Percentiles rank a stretch among this genome's conserved stretches.
These are phyloP conservation scores for Knoxia roxburghii DNA, from an alignment of 257 asterid genomes.

Conservation along the genomic window DNA sequence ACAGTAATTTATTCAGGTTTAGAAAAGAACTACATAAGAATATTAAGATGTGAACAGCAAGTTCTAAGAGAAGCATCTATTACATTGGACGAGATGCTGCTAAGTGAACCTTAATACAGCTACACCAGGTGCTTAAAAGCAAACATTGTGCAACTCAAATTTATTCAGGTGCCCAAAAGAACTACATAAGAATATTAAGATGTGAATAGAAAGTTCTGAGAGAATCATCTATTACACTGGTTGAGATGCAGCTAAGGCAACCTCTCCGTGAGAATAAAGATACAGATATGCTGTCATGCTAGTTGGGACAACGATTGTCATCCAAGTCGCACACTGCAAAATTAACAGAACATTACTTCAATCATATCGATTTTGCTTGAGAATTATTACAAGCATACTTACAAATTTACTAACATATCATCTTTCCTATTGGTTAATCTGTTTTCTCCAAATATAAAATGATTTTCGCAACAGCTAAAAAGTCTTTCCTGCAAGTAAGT, in stretches of 20 bases:
- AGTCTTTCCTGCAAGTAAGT: too few relatives aligned
- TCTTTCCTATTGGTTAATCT: neutral
- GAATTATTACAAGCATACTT: neutral
- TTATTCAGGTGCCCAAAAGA: neutral
- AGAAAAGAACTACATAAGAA: too few relatives aligned
- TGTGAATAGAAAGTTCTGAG: too few relatives aligned
- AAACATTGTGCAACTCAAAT: neutral
- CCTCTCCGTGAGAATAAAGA: constrained; percentile 98
- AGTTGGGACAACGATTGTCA: constrained; percentile 93
- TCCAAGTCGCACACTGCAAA: constrained; percentile 94
- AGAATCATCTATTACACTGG: constrained; percentile 99
- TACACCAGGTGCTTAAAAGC: neutral
- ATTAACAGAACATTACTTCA: constrained; percentile 16
- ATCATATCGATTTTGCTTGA: neutral
- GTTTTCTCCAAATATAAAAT: neutral
- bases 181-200: neutral
- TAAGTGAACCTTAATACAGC: constrained; percentile 54
- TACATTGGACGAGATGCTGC: constrained; percentile 99
- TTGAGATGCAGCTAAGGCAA: constrained; percentile 94
- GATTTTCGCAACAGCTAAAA: neutral
- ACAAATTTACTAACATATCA: neutral
- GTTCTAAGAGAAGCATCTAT: constrained; percentile 5
- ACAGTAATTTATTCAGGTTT: too few relatives aligned
- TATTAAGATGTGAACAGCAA: too few relatives aligned
- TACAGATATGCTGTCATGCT: constrained; percentile 98